A percentile compares a stretch with the other conserved stretches of the same genome.
These are phyloP conservation scores for Phoma sp. DNA, from an alignment of 2,329 filamentous ascomycete species.

Conservation along the genomic window DNA sequence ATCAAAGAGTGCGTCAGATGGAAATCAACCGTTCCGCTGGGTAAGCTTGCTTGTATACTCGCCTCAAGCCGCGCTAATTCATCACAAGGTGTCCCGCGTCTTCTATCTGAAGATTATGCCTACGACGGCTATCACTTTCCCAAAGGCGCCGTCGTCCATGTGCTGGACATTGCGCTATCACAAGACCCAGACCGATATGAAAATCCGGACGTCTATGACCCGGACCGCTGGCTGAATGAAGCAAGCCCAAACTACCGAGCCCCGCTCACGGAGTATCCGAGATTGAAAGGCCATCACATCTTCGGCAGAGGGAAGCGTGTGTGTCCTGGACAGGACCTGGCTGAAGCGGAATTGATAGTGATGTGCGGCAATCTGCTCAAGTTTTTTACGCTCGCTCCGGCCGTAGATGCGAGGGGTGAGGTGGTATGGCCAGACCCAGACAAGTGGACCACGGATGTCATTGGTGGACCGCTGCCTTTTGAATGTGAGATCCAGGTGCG, in stretches of 20 bases:
- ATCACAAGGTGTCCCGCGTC: constrained; percentile 49
- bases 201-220: constrained; percentile 63
- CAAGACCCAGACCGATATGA: constrained; percentile 53
- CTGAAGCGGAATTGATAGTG: constrained; percentile 13
- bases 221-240: constrained; percentile 62
- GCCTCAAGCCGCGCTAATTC: too few species aligned
- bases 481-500: constrained; percentile 5
- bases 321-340: constrained; percentile 58
- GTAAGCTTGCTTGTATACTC: background rate
- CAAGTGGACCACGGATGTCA: constrained; percentile 8
- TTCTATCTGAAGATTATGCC: constrained; percentile 52
- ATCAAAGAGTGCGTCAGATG: constrained; percentile 44
- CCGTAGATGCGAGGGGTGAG: background rate
- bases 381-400: constrained; percentile 1
- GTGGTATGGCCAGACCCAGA: constrained; percentile 5
- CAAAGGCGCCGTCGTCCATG: constrained; percentile 41
- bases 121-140: constrained; percentile 52
- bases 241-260: constrained; percentile 65
- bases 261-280: constrained; percentile 63
- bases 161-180: constrained; percentile 17
- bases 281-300: constrained; percentile 65
- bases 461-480: constrained; percentile 12
- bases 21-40: constrained; percentile 49
- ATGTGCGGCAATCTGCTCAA: constrained; percentile 7
- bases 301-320: constrained; percentile 64